phyloP scores from a whole-genome alignment of 768 basidiomycete species.

The Serendipita sp. region DNA sequence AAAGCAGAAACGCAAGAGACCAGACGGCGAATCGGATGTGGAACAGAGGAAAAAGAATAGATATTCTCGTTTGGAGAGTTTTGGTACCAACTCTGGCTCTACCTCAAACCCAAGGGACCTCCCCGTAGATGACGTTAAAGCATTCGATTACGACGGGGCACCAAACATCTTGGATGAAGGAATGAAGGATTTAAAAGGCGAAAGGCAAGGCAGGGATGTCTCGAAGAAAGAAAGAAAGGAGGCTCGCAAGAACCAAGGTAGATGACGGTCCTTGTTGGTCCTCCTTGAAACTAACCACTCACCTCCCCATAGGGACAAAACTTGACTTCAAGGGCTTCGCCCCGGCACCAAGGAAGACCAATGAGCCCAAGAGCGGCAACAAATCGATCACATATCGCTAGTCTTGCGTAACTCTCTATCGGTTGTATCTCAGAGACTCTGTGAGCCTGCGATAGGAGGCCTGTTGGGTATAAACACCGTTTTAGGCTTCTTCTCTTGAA shows the following conservation, averaged over 20 bases:
- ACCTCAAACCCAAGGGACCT: constrained; percentile 6
- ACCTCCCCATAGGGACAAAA: background rate
- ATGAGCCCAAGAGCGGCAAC: constrained; percentile 18
- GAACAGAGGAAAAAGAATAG: background rate
- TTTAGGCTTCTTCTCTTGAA: too few relatives aligned
- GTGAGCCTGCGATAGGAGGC: too few relatives aligned
- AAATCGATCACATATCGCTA: constrained; percentile 16
- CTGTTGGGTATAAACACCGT: too few relatives aligned
- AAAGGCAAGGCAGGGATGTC: constrained; percentile 26
- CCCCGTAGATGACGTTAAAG: constrained; percentile 18
- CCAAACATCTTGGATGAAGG: constrained; percentile 59
- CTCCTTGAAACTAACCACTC: background rate
- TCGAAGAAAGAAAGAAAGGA: constrained; percentile 32
- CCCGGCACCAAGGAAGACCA: constrained; percentile 16
- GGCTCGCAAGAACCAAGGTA: constrained; percentile 30
- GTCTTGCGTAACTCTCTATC: too few relatives aligned
- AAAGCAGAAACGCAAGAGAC: constrained; percentile 45
- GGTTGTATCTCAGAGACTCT: too few relatives aligned
- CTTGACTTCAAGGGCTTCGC: constrained; percentile 14
- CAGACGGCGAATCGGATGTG: constrained; percentile 22
- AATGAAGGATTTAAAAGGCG: constrained; percentile 20
- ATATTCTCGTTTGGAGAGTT: background rate
- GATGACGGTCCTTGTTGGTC: constrained; percentile 7
- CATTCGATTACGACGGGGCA: constrained; percentile 53
- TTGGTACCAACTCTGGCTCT: constrained; percentile 4